Conservation (phyloP, 306 rosid species). For the Pyrus communis region DNA sequence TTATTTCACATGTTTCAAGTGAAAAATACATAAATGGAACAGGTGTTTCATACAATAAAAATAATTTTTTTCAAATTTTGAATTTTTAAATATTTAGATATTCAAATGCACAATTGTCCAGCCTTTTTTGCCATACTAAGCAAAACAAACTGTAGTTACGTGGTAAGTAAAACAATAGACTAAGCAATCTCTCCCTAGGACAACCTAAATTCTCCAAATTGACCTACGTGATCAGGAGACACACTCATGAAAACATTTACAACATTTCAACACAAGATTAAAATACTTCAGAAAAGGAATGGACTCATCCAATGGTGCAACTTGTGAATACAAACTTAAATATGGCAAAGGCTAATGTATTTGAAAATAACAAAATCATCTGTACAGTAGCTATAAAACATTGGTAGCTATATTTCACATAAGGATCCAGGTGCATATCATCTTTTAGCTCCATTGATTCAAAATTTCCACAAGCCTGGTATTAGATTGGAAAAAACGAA, state of each 20-base stretch:
- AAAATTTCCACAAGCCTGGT: background rate
- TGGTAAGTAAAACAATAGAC: background rate
- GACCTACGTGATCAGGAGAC: background rate
- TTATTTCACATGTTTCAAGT: background rate
- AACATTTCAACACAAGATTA: background rate
- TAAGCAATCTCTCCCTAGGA: background rate
- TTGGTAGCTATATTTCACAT: background rate
- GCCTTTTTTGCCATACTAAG: background rate
- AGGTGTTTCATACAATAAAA: background rate
- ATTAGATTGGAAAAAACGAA: background rate
- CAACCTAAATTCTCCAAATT: background rate
- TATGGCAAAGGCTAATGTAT: background rate
- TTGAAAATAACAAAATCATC: background rate
- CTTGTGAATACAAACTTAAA: background rate
- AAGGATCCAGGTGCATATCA: background rate
- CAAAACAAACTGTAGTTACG: background rate
- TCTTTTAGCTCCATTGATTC: background rate
- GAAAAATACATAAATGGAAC: background rate
- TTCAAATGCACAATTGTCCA: background rate
- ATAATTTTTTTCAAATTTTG: background rate
- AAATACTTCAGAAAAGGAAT: background rate
- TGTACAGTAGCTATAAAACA: background rate
- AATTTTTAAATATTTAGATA: background rate
- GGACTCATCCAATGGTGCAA: background rate
- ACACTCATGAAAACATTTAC: background rate